Base-by-base conservation (phyloP, 2,329 filamentous ascomycete species). In the Neopestalotiopsis sp. region DNA sequence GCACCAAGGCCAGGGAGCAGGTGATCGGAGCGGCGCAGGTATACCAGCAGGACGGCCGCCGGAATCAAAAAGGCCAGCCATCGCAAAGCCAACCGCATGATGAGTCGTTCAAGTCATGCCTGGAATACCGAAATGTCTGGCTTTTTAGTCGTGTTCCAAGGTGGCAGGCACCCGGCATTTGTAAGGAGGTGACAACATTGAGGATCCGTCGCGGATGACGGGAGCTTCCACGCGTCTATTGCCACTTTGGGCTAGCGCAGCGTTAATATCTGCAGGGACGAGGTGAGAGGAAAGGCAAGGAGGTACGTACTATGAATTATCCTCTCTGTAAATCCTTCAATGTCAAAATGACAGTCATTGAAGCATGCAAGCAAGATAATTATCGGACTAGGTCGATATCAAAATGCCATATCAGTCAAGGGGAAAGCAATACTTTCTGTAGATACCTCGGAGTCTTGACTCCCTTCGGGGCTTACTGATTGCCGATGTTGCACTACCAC, bases 11-110 rank as follows among this genome's bases (percentile, higher is more conserved):
- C 20, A 17, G 30, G 32, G 14, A 28, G 64, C 10, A 59, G 12
- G 20, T 20, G 20, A 24, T 53, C 32, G 24, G 65, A 38, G 6
- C 65, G 57, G 17, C 24, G 34, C 6, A 67, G 42, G 32, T 62
- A 67, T 9, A 56, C 56, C 20, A 49, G 58, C 9, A 62, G 58
- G 14, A 67, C 49, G 10, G 30, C 24, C 30, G 40, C 34, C 9
- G 65, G 65, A 6, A 67, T n/a, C 6, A 67, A n/a, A 45, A 67
- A 67, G 24, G 40, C 66, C 40, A 67, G 66, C 66, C 66, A 67
- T 67, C 66, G 66, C 20, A 67, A 24, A 62, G 66, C 66, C 53
- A 63, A 32, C 57, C 66, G 66, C 66, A 67, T 67, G 30, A 38
- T 61, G 65, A 17, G 65, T 10, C 17, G 34, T 61, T 56, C 20